Conservation (phyloP, 495 filamentous ascomycete genomes). For the Lineolata rhizophorae region DNA sequence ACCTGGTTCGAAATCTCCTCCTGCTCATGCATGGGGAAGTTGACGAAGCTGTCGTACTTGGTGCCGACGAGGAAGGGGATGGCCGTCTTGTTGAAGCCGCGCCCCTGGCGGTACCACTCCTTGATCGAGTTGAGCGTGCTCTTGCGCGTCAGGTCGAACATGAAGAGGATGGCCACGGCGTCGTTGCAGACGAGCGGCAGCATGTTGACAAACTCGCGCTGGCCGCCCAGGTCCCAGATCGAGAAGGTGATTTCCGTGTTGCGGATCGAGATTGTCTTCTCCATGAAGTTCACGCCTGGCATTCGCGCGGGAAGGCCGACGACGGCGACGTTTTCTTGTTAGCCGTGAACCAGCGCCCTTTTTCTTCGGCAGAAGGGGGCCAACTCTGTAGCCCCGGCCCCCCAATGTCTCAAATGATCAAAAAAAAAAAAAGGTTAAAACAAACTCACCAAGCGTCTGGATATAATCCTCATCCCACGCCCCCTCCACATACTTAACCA, state of each 20-base stretch:
- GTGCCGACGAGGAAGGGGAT: constrained; percentile 94
- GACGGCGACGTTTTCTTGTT: too few relatives aligned
- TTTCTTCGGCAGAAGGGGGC: too few relatives aligned
- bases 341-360: too few relatives aligned
- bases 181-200: constrained; percentile 96
- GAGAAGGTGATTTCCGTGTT: constrained; percentile 99
- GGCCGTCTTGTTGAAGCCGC: constrained; percentile 97
- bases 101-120: constrained; percentile 96
- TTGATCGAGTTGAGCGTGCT: constrained; percentile 97
- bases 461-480: constrained; percentile 99
- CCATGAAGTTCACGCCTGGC: constrained; percentile 93
- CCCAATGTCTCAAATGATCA: too few relatives aligned
- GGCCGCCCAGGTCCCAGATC: constrained; percentile 96
- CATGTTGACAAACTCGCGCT: constrained; percentile 99
- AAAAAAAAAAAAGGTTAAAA: too few relatives aligned
- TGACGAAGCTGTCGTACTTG: constrained; percentile 98
- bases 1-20: constrained; percentile 95
- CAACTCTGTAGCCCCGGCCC: too few relatives aligned
- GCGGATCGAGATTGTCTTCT: constrained; percentile 96
- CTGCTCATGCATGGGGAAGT: constrained; percentile 90
- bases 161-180: constrained; percentile 93
- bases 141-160: constrained; percentile 97
- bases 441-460: constrained; percentile 70
- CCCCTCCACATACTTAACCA: constrained; percentile 99
- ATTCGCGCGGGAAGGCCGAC: too few relatives aligned